Evolutionary conservation across 352 stramenopile genomes (phyloP), one percentile per base, ranked within the genome.

Genomic region (Blastocystis sp.): DNA sequence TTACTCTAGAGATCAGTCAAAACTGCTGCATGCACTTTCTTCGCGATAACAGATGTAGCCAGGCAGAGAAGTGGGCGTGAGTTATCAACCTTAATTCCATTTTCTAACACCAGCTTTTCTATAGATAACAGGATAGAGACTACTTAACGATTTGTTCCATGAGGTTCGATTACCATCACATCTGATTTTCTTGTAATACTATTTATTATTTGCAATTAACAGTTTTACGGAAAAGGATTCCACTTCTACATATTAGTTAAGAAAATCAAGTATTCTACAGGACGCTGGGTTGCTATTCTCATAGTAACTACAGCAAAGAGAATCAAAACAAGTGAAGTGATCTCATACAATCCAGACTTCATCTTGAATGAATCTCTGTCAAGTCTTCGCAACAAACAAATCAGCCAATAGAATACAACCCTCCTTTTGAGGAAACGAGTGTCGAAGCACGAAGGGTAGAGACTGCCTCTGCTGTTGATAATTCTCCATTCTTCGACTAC

Each of bases 321-420:
- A 62, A 33, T 7, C 19, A 33, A 62, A 62, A 33, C 56, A 33
- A 62, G 56, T 62, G 56, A 62, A 48, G 40, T 48, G 40, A 48
- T 48, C 40, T 48, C 40, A 48, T 2, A 9, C 40, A 48, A 48
- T 9, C 40, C 2, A 48, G 9, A 48, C 40, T 48, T 48, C 40
- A 48, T 48, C 40, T 48, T 48, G 40, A 48, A 48, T 48, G 40
- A 48, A 48, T 64, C 30, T 64, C 57, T 64, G n/a, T 35, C 57
- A 64, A 35, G 11, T 73, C 24, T 40, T 33, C 27, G 15, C 13
- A 76, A 76, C 64, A 76, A 76, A 76, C 64, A 76, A 5, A 51
- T 37, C 64, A 76, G 48, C 64, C 64, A 54, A 76, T 44, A 76
- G 64, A 48, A 44, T 56, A n/a, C 44, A 76, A 6, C 48, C 33